A percentile compares a stretch with the other conserved stretches of the same genome.
Evolutionary conservation across 805 yeast genomes (phyloP).

Genomic region (Nakazawaea anatomiae): DNA sequence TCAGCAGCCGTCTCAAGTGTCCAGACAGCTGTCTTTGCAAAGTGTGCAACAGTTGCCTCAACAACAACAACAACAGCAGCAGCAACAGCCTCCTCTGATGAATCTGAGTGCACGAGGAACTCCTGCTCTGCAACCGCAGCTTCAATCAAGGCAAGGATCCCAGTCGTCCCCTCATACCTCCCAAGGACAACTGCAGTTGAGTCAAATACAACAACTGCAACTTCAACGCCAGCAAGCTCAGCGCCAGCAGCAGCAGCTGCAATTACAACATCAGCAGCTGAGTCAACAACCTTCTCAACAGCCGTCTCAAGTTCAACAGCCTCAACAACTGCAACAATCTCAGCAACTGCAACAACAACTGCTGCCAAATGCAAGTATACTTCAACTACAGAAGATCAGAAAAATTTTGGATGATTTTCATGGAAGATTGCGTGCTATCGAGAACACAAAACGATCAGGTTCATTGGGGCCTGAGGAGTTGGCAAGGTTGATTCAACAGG

Average conservation of each 20-base stretch:
- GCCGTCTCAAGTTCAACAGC: constrained; percentile 4
- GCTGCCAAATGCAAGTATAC: constrained; percentile 15
- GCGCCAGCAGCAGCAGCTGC: constrained; percentile 7
- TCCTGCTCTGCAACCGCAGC: constrained; percentile 8
- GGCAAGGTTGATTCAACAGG: constrained; percentile 40
- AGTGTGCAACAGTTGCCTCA: constrained; percentile 16
- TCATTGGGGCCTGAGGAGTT: constrained; percentile 39
- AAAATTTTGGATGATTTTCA: constrained; percentile 43
- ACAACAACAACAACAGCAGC: constrained; percentile 17
- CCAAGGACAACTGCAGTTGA: constrained; percentile 14
- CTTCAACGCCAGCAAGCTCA: constrained; percentile 13
- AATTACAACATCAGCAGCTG: constrained; percentile 13
- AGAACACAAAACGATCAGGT: constrained; percentile 38
- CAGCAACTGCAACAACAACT: constrained; percentile 23
- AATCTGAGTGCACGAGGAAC: constrained; percentile 11
- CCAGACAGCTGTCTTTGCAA: constrained; percentile 23
- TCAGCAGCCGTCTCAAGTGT: constrained; percentile 17
- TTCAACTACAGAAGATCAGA: constrained; percentile 35
- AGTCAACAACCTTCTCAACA: constrained; percentile 3
- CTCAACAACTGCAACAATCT: constrained; percentile 11
- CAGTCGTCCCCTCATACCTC: constrained; percentile 8
- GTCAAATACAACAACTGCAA: constrained; percentile 13
- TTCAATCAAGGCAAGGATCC: constrained; percentile 4
- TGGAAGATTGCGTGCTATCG: constrained; percentile 43
- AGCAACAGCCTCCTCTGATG: constrained; percentile 14